Conservation (phyloP, 2,329 filamentous ascomycete species). For the Paraphaeosphaeria minitans region DNA sequence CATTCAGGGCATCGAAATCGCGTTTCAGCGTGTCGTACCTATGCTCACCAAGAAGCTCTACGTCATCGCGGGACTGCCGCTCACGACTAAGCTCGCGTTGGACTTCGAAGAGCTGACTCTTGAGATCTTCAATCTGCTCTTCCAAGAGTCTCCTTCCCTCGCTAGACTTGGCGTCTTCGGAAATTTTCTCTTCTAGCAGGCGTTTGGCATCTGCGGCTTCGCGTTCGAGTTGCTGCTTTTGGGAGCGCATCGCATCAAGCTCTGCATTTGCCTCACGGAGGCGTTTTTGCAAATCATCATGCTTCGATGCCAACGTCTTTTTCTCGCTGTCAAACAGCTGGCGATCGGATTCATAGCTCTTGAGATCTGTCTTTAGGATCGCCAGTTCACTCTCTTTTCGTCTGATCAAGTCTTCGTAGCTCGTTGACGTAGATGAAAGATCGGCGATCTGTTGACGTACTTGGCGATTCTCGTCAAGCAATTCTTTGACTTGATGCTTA, state of each 20-base stretch:
- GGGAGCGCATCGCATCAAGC: constrained; percentile 81
- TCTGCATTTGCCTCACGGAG: constrained; percentile 88
- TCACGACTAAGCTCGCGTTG: constrained; percentile 91
- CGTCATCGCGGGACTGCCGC: constrained; percentile 90
- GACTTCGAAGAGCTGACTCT: constrained; percentile 79
- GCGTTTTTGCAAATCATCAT: constrained; percentile 75
- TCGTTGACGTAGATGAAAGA: constrained; percentile 87
- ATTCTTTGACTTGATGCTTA: constrained; percentile 75
- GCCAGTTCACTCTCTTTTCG: constrained; percentile 93
- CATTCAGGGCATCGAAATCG: constrained; percentile 84
- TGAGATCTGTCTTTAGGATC: constrained; percentile 82
- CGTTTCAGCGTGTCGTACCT: constrained; percentile 81
- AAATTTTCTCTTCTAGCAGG: constrained; percentile 84
- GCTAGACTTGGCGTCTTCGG: constrained; percentile 81
- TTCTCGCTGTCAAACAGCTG: constrained; percentile 80
- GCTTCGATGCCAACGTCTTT: constrained; percentile 71
- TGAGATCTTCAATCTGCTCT: constrained; percentile 84
- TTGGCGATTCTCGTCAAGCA: constrained; percentile 79
- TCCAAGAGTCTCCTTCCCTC: constrained; percentile 84
- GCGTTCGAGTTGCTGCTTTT: constrained; percentile 81
- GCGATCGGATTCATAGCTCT: constrained; percentile 80
- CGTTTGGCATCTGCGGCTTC: constrained; percentile 88
- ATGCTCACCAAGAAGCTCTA: constrained; percentile 87
- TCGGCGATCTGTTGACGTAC: constrained; percentile 85
- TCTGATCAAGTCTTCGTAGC: constrained; percentile 91